Evolutionary conservation across 169 alveolate genomes (phyloP).

Genomic region (Toxoplasma gondii): DNA sequence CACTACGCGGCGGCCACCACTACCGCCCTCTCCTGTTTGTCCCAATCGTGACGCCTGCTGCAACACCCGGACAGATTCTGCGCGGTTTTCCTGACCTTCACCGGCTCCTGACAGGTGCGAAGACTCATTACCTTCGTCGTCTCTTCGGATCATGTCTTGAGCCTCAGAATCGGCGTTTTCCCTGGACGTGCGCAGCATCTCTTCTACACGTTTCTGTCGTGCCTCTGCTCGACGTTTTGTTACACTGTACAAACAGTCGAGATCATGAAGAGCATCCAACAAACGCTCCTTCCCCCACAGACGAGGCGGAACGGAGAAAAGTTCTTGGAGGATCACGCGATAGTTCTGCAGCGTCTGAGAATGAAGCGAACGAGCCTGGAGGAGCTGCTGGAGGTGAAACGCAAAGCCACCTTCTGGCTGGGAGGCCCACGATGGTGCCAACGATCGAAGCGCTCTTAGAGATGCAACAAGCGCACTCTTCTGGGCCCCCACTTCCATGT

Average conservation of each 20-base stretch:
- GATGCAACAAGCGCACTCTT: slow-evolving; percentile 51
- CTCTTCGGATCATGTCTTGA: background rate
- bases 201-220: background rate
- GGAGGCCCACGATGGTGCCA: slow-evolving; percentile 68
- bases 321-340: slow-evolving; percentile 58
- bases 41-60: background rate
- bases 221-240: background rate
- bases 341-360: slow-evolving; percentile 49
- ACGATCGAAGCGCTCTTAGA: slow-evolving; percentile 60
- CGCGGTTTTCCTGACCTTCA: background rate
- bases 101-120: background rate
- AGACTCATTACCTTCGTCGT: background rate
- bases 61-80: background rate
- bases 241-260: slow-evolving; percentile 47
- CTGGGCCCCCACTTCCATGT: slow-evolving; percentile 62
- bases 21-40: background rate
- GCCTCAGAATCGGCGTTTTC: background rate
- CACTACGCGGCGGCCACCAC: background rate
- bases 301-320: slow-evolving; percentile 56
- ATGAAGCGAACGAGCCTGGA: slow-evolving; percentile 50
- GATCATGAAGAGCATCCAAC: slow-evolving; percentile 64
- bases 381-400: slow-evolving; percentile 48
- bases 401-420: slow-evolving; percentile 61
- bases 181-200: background rate
- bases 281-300: slow-evolving; percentile 61